Evolutionary conservation across 306 rosid genomes (phyloP).

Genomic region (Vigna trinervia): DNA sequence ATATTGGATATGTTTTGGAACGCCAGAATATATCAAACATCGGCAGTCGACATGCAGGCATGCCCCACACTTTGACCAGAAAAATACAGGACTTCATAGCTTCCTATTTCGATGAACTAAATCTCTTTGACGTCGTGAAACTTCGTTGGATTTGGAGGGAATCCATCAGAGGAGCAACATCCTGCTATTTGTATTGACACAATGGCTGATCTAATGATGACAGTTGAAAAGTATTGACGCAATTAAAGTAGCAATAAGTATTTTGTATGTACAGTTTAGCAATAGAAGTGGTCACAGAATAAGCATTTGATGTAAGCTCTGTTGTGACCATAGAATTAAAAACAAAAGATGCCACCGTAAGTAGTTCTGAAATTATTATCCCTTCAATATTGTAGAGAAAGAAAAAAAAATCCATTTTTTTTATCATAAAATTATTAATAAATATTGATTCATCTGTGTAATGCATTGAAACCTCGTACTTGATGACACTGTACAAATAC

Average conservation of each 20-base stretch:
- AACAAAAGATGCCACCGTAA: constrained; percentile 12
- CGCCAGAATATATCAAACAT: background rate
- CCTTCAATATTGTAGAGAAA: constrained; percentile 23
- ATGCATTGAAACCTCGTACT: constrained; percentile 5
- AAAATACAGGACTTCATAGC: constrained; percentile 24
- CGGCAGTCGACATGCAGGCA: constrained; percentile 34
- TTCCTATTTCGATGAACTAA: constrained; percentile 28
- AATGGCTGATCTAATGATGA: constrained; percentile 10
- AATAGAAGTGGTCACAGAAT: background rate
- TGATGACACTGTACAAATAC: background rate
- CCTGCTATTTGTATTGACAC: constrained; percentile 25
- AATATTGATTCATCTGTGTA: constrained; percentile 20
- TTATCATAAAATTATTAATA: constrained; percentile 16
- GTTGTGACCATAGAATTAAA: constrained; percentile 32
- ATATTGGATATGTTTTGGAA: constrained; percentile 6
- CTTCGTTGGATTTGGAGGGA: background rate
- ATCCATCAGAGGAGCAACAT: constrained; percentile 31
- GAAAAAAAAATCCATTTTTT: background rate
- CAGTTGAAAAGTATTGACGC: background rate
- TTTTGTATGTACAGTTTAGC: constrained; percentile 42
- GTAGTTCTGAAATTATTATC: constrained; percentile 17
- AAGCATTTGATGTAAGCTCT: background rate
- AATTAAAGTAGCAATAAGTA: background rate
- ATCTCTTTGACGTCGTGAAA: background rate
- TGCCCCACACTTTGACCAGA: constrained; percentile 27